Evolutionary conservation across 768 basidiomycete species (phyloP), one percentile per base, ranked within the genome.

Genomic region (Mycena indigotica): DNA sequence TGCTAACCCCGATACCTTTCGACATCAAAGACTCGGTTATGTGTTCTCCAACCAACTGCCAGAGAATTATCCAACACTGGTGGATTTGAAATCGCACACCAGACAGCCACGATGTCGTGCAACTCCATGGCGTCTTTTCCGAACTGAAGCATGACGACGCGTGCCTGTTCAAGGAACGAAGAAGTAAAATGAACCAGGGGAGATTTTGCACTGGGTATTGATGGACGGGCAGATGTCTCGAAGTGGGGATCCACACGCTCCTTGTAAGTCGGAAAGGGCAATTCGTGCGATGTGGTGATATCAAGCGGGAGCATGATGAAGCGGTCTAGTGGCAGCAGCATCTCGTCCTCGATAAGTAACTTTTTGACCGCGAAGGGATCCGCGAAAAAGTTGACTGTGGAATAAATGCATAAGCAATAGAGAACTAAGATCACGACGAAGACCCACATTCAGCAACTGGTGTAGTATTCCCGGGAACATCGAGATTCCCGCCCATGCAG

Each of bases 401-500:
- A 23, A 30, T 17, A 17, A 30, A 46, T 49, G 17, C 24, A 30
- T 39, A 19, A 3, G 41, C 23, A 19, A 58, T n/a, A 28, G 25
- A 41, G 58, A n/a, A 61, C 39, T 45, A 16, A 53, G 19, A 40
- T 29, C 44, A 8, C 5, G 46, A 24, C 55, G 53, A 24, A 24
- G 48, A 69, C 85, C 72, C 72, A 91, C 94, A 96, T 71, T 97
- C 95, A 56, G 93, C 89, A 3, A 83, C 79, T 6, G 93, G 84
- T 24, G 79, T 84, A 0, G 87, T 89, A 64, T 96, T 98, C 2
- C 95, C 95, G 0, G 95, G 93, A 28, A 93, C 90, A 62, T 95
- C 93, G 23, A 98, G 70, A 2, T 93, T 89, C 15, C 93, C 95
- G n/a, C 95, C 95, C 93, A 98, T 96, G 69, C 86, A 87, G 21